Conservation (phyloP, 805 yeast genomes). For the Candida cerambycidarum region DNA sequence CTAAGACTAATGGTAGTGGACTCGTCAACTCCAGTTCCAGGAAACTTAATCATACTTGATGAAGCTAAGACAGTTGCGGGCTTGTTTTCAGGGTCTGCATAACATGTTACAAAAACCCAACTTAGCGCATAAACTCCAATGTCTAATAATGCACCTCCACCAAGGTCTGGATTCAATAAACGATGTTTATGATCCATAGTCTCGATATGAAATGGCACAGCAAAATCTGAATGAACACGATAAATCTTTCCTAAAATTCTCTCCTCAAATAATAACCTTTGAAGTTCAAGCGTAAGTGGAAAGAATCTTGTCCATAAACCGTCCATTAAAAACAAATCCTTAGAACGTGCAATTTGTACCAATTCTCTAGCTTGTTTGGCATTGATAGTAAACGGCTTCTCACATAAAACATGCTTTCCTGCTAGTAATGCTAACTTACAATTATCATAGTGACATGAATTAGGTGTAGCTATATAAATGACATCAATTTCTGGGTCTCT, state of each 20-base stretch:
- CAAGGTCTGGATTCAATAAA: constrained; percentile 39
- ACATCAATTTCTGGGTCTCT: constrained; percentile 40
- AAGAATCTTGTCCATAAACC: constrained; percentile 57
- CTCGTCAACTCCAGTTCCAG: constrained; percentile 40
- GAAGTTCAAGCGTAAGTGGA: constrained; percentile 41
- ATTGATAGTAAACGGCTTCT: constrained; percentile 53
- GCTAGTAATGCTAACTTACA: constrained; percentile 39
- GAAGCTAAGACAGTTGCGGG: constrained; percentile 20
- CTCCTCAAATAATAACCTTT: constrained; percentile 37
- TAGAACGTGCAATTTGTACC: constrained; percentile 39
- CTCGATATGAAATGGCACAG: constrained; percentile 22
- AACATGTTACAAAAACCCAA: constrained; percentile 27
- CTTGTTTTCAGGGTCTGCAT: constrained; percentile 7
- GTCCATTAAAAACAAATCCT: constrained; percentile 52
- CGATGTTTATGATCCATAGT: constrained; percentile 20
- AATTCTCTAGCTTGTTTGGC: constrained; percentile 41
- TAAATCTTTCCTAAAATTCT: constrained; percentile 46
- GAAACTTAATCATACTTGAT: constrained; percentile 29
- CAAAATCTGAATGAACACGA: constrained; percentile 45
- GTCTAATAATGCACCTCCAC: constrained; percentile 58
- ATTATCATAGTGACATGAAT: constrained; percentile 47
- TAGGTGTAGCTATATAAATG: constrained; percentile 56
- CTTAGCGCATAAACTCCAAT: constrained; percentile 52
- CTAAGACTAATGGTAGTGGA: constrained; percentile 26
- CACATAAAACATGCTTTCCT: constrained; percentile 53